Evolutionary conservation across 2,329 filamentous ascomycete genomes (phyloP), one percentile per base, ranked within the genome.

Genomic region (Botrytis paeoniae): DNA sequence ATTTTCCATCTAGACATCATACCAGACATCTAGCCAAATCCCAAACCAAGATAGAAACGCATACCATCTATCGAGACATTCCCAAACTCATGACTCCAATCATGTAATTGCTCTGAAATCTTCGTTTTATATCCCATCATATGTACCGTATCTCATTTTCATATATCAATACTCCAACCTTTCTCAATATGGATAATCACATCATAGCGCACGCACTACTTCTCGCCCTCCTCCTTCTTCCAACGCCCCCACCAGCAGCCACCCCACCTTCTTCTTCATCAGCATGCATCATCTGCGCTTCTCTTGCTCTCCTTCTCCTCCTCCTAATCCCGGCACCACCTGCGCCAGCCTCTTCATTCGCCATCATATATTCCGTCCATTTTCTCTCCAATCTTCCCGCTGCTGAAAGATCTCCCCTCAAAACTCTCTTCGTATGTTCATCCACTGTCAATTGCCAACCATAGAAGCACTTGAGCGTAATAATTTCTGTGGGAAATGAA

Each of bases 291-390:
- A 91, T 86, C 80, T 94, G 91, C 8, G 94, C 94, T 81, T 97
- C 93, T 64, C 95, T 87, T 2, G 93, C 93, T 74, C 95, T 87
- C 68, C 94, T 87, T 75, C 94, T 86, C 73, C 95, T 85, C 70
- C 94, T 86, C 71, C 94, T 86, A 3, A 87, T 85, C 9, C 92
- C 90, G 1, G 86, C 87, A 2, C 91, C 93, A 3, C 84, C 85
- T 4, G 88, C 88, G 4, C 91, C 92, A 0, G 92, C 93, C 81
- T 98, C 95, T 81, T 97, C 94, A 69, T 89, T 93, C 25, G 93
- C 91, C 83, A 97, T 93, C 94, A 98, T 98, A 81, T 94, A 97
- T 71, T 97, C 92, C 0, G 92, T 92, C 95, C 95, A 98, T 81
- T 95, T 97, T 76, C 91, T 87, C 84, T 97, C 95, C 32, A 98